A percentile compares a stretch with the other conserved stretches of the same genome.
Conservation (phyloP, 495 filamentous ascomycete species). For the Xanthoparmelia taractica region DNA sequence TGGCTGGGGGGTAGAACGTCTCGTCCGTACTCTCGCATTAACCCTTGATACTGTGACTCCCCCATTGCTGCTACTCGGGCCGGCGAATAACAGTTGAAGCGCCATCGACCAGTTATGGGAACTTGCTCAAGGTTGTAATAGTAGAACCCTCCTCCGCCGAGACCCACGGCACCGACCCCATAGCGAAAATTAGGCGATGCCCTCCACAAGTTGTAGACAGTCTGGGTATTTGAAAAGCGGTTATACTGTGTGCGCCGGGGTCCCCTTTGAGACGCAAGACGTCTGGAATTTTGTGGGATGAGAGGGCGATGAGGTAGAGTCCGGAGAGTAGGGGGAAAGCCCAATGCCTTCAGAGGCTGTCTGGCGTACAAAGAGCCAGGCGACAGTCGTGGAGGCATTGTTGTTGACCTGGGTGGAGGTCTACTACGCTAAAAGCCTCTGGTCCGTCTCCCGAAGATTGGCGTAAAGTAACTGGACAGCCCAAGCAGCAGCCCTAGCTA, state of each 20-base stretch:
- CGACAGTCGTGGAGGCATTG: background rate
- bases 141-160: slow-evolving; percentile 50
- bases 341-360: background rate
- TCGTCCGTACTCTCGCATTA: slow-evolving; percentile 42
- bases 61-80: slow-evolving; percentile 47
- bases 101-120: slow-evolving; percentile 64
- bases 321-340: background rate
- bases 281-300: background rate
- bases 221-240: slow-evolving; percentile 17
- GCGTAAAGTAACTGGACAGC: no score
- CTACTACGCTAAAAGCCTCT: no score
- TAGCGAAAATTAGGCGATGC: slow-evolving; percentile 18
- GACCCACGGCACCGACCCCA: slow-evolving; percentile 21
- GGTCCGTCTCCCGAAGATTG: no score
- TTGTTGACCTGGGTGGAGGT: background rate
- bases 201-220: slow-evolving; percentile 15
- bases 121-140: slow-evolving; percentile 69
- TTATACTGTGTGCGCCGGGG: slow-evolving; percentile 18
- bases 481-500: no score
- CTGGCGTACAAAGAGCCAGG: background rate
- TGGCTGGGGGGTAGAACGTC: slow-evolving; percentile 47
- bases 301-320: background rate
- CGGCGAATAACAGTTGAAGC: slow-evolving; percentile 70
- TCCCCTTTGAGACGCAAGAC: slow-evolving; percentile 9
- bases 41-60: slow-evolving; percentile 42